A percentile compares a stretch with the other conserved stretches of the same genome.
phyloP scores from a whole-genome alignment of 2,329 filamentous ascomycete genomes.

The Diaporthe australafricana region DNA sequence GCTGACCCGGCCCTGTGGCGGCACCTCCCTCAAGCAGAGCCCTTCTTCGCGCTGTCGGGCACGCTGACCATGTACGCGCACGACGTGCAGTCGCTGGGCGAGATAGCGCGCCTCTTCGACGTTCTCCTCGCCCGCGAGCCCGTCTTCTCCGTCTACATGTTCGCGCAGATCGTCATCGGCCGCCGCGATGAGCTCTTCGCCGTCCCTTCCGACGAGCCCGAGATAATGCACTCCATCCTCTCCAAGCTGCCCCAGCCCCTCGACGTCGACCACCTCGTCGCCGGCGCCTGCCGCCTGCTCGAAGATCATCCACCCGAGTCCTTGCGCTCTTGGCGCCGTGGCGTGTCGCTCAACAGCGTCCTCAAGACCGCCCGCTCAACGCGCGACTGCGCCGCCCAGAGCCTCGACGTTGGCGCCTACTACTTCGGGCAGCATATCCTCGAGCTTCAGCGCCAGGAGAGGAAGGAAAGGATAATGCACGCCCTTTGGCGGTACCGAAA shows the following conservation, averaged over 20 bases:
- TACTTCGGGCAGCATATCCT: conserved; percentile 78
- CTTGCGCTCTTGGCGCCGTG: conserved; percentile 72
- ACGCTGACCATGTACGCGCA: conserved; percentile 97
- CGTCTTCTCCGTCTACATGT: conserved; percentile 91
- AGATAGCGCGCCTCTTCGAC: conserved; percentile 93
- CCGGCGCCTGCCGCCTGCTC: conserved; percentile 73
- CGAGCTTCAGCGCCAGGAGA: conserved; percentile 77
- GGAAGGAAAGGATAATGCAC: conserved; percentile 60
- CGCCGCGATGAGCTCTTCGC: conserved; percentile 88
- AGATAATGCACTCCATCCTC: conserved; percentile 91
- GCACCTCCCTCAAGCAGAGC: conserved; percentile 83
- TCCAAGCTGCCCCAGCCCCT: conserved; percentile 87
- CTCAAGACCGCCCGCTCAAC: conserved; percentile 81
- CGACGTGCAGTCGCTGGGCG: conserved; percentile 89
- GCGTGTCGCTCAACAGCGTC: conserved; percentile 80
- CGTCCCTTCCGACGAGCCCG: conserved; percentile 83
- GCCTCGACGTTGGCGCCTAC: conserved; percentile 72
- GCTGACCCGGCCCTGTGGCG: conserved; percentile 78
- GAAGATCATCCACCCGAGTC: conserved; percentile 76
- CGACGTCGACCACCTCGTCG: conserved; percentile 82
- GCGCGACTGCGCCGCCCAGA: conserved; percentile 63
- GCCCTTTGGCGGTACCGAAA: conserved; percentile 73
- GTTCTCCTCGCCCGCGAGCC: conserved; percentile 88
- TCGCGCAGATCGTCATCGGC: conserved; percentile 86
- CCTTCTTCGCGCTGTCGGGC: conserved; percentile 93